Evolutionary conservation across 2,329 filamentous ascomycete species (phyloP), one percentile per base, ranked within the genome.

Genomic region (Coniochaeta sp.): DNA sequence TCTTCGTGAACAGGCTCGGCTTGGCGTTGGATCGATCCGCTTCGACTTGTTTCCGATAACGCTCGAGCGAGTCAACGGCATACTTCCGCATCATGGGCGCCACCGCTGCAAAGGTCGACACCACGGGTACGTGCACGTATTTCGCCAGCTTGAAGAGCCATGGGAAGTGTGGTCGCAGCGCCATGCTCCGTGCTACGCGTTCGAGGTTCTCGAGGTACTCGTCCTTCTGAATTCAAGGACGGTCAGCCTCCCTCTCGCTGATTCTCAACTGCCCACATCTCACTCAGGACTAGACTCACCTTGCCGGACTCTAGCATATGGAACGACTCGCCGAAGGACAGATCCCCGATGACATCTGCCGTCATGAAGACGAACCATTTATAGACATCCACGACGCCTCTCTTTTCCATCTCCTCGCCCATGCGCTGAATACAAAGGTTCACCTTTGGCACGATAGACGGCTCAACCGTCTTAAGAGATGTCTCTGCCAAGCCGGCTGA

Each of bases 291-390:
- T 16, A n/a, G 4, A n/a, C 54, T 64, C 75, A 75, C 67, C 26
- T 61, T 40, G n/a, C 76, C 76, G 10, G 65, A 61, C 59, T 81
- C 78, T 4, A 81, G 65, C 68, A 76, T 75, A 2, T 67, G 64
- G 60, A 79, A 79, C 1, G 75, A 74, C 22, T 80, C 73, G 0
- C 78, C 78, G 63, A 80, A 81, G 22, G 65, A 70, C 22, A 81
- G 61, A 30, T 78, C 69, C 0, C 71, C 74, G 57, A 79, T 76
- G 7, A 79, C 67, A 65, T 81, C 79, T 0, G 76, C 76, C 3
- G 77, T 67, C 72, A 80, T 73, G 59, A 78, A 77, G 2, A 70
- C 64, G 70, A 74, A 77, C 77, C 78, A 80, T 58, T 77, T 77
- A 59, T 74, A 69, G 3, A 79, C 65, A 62, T 81, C 76, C 0